Evolutionary conservation across 2,329 filamentous ascomycete species (phyloP), one percentile per base, ranked within the genome.

Genomic region (Penicillium sp.): DNA sequence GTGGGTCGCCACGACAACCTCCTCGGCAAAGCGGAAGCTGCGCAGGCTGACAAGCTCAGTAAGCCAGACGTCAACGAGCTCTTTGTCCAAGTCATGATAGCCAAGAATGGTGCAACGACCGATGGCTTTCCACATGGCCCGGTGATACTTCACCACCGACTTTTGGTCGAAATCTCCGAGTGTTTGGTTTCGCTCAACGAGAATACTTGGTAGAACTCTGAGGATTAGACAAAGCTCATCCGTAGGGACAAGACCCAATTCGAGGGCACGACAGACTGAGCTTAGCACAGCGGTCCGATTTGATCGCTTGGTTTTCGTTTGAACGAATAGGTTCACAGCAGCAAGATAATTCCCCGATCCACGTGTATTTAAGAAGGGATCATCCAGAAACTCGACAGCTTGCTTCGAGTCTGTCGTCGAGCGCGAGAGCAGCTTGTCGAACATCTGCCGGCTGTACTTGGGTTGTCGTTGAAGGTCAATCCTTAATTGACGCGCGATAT

Each of bases 71-170:
- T 72, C 64, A 22, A 75, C 57, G 33, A 71, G 60, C 2, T 64
- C 55, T n/a, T 60, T 56, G 19, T 70, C 67, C 54, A 79, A 59
- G 52, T 78, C 72, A 24, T 59, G 62, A 35, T 75, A 68, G 14
- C 62, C 64, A 33, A 76, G 68, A 19, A 78, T 69, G 50, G 68
- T 69, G 53, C 74, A 78, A 14, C 61, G 61, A 35, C 70, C 69
- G 56, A 79, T 69, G 5, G 75, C 74, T 58, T 69, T 64, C 75
- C 76, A 79, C 60, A 79, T 69, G 2, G 62, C 56, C 33, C 67
- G 60, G 41, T 73, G 73, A 41, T 69, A 68, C 13, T 63, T 51
- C 24, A 58, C 47, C 19, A 75, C 52, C 22, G 59, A 49, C 22
- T 60, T 64, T 11, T 54, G 54, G 36, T 69, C 55, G 52, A 57